Percentiles rank a stretch among this genome's conserved stretches.
These are phyloP conservation scores for Metschnikowia picachoensis DNA, from an alignment of 805 yeast genomes.

Conservation along the genomic window DNA sequence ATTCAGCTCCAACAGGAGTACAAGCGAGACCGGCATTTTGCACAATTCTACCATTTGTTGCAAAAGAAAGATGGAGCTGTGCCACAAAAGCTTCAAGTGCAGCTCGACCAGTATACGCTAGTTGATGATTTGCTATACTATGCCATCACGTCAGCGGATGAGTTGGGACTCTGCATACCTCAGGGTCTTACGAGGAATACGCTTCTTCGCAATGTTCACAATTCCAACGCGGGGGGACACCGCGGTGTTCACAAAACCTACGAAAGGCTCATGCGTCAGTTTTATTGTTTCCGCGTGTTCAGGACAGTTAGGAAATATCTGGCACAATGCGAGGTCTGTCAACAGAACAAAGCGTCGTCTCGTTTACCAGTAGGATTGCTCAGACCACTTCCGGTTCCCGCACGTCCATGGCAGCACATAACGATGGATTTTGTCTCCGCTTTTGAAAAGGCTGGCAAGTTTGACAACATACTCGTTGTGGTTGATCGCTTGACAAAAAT, in stretches of 20 bases:
- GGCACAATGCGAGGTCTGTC: background rate
- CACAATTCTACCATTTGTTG: background rate
- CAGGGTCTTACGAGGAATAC: background rate
- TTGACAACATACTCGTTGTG: background rate
- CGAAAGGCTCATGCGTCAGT: background rate
- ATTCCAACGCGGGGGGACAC: background rate
- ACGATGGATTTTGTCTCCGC: background rate
- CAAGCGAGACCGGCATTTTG: background rate
- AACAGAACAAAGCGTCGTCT: background rate
- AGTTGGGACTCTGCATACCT: background rate
- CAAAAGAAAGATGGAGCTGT: background rate
- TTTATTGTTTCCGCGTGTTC: background rate
- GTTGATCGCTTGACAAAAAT: background rate
- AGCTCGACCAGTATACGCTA: background rate
- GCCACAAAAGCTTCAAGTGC: background rate
- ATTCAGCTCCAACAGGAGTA: background rate
- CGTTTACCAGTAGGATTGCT: background rate
- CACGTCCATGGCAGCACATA: background rate
- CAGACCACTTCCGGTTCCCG: background rate
- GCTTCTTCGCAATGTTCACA: background rate
- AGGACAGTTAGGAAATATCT: background rate
- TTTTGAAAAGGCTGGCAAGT: background rate
- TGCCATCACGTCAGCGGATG: background rate
- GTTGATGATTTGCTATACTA: background rate
- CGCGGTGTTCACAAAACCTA: background rate